These are phyloP conservation scores for Alternaria ethzedia DNA, from an alignment of 2,329 filamentous ascomycete genomes.

Conservation along the genomic window DNA sequence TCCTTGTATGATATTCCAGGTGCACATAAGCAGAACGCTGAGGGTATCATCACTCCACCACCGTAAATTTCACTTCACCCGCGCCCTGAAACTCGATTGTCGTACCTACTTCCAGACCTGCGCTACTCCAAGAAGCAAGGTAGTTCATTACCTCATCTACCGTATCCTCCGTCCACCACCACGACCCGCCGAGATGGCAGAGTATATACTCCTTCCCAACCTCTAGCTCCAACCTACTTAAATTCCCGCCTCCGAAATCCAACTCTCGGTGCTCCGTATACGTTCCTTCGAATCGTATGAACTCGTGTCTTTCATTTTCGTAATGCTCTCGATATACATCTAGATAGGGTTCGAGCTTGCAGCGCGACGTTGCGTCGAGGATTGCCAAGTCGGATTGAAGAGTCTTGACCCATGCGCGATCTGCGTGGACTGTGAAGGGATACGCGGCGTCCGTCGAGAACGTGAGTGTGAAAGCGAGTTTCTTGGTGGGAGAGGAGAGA, in stretches of 20 bases:
- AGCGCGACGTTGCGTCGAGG: slow-evolving; percentile 2
- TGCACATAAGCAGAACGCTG: neutral
- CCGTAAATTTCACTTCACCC: neutral
- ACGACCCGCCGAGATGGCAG: neutral
- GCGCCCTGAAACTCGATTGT: neutral
- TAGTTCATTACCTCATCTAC: slow-evolving; percentile 4
- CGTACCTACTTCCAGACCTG: neutral
- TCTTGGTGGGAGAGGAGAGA: slow-evolving; percentile 1
- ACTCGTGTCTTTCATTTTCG: neutral
- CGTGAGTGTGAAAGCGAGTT: slow-evolving; percentile 1
- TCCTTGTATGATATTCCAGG: no score
- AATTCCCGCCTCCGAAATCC: neutral
- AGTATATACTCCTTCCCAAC: slow-evolving; percentile 8
- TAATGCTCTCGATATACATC: neutral
- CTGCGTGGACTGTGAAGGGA: slow-evolving; percentile 8
- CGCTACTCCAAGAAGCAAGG: neutral
- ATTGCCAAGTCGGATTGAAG: slow-evolving; percentile 7
- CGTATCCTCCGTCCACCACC: slow-evolving; percentile 10
- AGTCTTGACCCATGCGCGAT: slow-evolving; percentile 2
- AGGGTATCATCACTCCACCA: neutral
- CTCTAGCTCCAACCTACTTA: neutral
- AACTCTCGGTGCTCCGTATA: neutral
- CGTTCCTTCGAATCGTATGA: neutral
- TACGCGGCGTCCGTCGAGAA: slow-evolving; percentile 8
- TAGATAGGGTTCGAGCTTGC: neutral